Conservation (phyloP, 2,329 filamentous ascomycete species). For the Penicillium corylophilum region DNA sequence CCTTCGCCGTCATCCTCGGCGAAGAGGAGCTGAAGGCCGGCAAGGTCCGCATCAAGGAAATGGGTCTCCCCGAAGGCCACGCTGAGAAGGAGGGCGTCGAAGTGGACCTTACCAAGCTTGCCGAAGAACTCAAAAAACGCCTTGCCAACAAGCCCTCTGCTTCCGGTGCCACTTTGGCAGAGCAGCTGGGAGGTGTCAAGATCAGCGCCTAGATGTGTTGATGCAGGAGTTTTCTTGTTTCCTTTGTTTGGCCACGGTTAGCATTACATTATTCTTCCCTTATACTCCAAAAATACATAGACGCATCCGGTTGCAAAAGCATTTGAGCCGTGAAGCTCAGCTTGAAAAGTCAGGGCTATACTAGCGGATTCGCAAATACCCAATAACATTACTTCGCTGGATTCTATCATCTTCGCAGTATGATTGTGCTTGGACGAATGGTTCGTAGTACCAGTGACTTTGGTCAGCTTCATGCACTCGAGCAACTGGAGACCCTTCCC, state of each 20-base stretch:
- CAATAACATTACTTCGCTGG: constrained; percentile 5
- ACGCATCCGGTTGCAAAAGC: background rate
- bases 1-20: constrained; percentile 84
- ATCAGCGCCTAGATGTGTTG: constrained; percentile 9
- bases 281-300: background rate
- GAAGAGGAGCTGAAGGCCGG: constrained; percentile 83
- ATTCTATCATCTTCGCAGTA: background rate
- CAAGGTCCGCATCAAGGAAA: constrained; percentile 84
- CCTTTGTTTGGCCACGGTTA: background rate
- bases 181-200: constrained; percentile 25
- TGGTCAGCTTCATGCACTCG: no score
- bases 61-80: constrained; percentile 76
- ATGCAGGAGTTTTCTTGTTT: background rate
- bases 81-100: constrained; percentile 86
- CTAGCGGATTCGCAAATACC: constrained; percentile 9
- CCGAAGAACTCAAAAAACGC: constrained; percentile 26
- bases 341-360: background rate
- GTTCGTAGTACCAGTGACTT: no score
- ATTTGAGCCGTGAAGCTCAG: background rate
- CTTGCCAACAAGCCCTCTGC: constrained; percentile 23
- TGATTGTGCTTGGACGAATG: background rate
- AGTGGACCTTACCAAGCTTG: constrained; percentile 55
- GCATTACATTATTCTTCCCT: background rate
- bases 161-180: constrained; percentile 17
- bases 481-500: no score